These are phyloP conservation scores for Parasarocladium wereldwijsianum DNA, from an alignment of 2,329 filamentous ascomycete genomes.

Conservation along the genomic window DNA sequence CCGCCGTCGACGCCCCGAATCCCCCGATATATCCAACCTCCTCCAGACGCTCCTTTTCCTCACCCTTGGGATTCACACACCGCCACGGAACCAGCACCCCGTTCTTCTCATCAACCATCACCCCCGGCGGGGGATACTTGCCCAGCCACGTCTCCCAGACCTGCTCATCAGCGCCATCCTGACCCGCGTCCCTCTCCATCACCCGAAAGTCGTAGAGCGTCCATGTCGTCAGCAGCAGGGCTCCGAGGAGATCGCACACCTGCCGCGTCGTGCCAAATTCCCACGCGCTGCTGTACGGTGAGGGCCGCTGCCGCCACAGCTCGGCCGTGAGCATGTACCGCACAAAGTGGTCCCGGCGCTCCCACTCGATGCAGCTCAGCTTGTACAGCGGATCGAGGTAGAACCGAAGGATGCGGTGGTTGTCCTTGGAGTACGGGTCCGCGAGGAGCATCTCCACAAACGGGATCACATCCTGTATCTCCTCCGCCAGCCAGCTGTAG, in stretches of 20 bases:
- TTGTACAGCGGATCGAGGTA: slow-evolving; percentile 1
- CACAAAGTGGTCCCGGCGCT: background rate
- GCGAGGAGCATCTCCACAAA: slow-evolving; percentile 1
- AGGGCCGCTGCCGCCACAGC: slow-evolving; percentile 6
- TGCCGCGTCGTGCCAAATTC: slow-evolving; percentile 3
- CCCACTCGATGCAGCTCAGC: background rate
- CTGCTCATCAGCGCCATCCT: slow-evolving; percentile 5
- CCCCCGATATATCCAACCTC: too few species aligned
- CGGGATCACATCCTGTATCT: background rate
- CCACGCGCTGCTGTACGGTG: slow-evolving; percentile 2
- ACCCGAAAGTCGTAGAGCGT: slow-evolving; percentile 8
- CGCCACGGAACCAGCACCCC: too few species aligned
- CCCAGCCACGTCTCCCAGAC: slow-evolving; percentile 17
- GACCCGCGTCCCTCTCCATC: background rate
- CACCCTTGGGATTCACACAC: too few species aligned
- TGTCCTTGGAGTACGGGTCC: background rate
- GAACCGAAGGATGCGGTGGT: background rate
- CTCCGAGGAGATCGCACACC: slow-evolving; percentile 4
- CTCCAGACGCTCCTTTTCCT: too few species aligned
- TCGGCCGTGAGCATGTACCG: slow-evolving; percentile 5
- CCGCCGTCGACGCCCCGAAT: too few species aligned
- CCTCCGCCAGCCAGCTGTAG: too few species aligned
- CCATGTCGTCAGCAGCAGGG: slow-evolving; percentile 10
- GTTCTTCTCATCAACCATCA: too few species aligned
- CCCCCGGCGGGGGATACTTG: slow-evolving; percentile 10